Evolutionary conservation across 306 rosid genomes (phyloP), one percentile per base, ranked within the genome.

Genomic region (Lotus japonicus): DNA sequence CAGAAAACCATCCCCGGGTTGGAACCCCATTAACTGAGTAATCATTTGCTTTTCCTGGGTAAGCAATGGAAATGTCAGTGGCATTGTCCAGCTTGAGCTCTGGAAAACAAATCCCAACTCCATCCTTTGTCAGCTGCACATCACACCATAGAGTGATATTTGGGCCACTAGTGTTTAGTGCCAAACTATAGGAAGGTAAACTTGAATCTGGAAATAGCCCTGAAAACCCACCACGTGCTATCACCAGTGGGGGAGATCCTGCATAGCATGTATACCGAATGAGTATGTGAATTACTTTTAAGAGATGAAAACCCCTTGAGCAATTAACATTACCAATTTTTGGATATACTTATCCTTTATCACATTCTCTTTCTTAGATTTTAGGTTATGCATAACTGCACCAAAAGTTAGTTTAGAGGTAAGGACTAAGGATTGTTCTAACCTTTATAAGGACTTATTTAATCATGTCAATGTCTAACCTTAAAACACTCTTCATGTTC

Each of bases 151-250:
- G 69, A 72, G 76, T 64, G 13, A 80, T 77, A 23, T 83, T 42
- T 6, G 86, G 72, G 2, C 73, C 58, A 50, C 90, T 86, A 0
- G 76, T 63, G 2, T 11, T 0, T 45, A 72, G 3, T 43, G 98
- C 86, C 41, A 86, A 71, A 36, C 0, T 31, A 56, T 75, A 94
- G 2, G 98, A 89, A 14, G 0, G 7, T 7, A 13, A 58, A 63
- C 96, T 88, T 8, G 92, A 90, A 79, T 86, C 96, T 3, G 98
- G 95, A 81, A 83, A 88, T 58, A 94, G 56, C 67, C 98, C 98
- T 5, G 98, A 86, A 82, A 89, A 84, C 3, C 98, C 98, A 5
- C 98, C 97, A 0, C 83, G 91, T 18, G 98, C 98, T 65, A 92
- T 61, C 36, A 84, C 97, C 43, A 83, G 16, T 6, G 98, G 98